Conservation (phyloP, 768 basidiomycete genomes). For the Naematelia aurantialba region DNA sequence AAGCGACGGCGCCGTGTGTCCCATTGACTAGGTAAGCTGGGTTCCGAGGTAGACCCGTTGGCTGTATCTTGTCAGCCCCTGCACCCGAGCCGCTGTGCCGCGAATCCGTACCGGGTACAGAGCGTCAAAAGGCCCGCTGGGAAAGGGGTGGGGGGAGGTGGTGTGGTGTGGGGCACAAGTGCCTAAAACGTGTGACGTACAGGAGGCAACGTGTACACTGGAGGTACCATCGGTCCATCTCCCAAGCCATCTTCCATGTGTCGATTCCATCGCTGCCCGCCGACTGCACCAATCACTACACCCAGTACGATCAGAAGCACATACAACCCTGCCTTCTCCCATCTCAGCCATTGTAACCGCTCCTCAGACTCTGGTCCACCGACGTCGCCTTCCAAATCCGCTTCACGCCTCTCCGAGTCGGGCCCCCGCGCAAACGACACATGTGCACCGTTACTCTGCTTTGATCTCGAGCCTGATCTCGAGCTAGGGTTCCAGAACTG, state of each 20-base stretch:
- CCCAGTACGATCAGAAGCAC: background rate
- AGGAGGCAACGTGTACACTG: slow-evolving; percentile 38
- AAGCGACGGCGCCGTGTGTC: slow-evolving; percentile 76
- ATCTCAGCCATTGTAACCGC: background rate
- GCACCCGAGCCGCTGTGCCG: too few species aligned
- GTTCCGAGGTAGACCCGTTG: slow-evolving; percentile 53
- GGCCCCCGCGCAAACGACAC: background rate
- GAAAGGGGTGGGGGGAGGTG: too few species aligned
- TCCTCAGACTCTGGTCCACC: background rate
- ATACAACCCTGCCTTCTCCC: background rate
- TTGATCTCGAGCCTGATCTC: too few species aligned
- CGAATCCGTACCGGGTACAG: too few species aligned
- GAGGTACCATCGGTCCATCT: slow-evolving; percentile 38
- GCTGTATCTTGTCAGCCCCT: slow-evolving; percentile 21
- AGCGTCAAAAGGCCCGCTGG: too few species aligned
- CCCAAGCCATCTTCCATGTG: background rate
- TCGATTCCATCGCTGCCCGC: slow-evolving; percentile 6
- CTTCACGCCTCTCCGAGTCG: slow-evolving; percentile 16
- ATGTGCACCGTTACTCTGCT: background rate
- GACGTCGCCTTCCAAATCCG: slow-evolving; percentile 8
- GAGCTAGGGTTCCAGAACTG: background rate
- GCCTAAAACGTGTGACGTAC: slow-evolving; percentile 12
- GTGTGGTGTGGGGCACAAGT: background rate
- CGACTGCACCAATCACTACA: slow-evolving; percentile 1
- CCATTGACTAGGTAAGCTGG: slow-evolving; percentile 63